Evolutionary conservation across 73 alveolate genomes (phyloP).

Genomic region (Paramecium primaurelia): DNA sequence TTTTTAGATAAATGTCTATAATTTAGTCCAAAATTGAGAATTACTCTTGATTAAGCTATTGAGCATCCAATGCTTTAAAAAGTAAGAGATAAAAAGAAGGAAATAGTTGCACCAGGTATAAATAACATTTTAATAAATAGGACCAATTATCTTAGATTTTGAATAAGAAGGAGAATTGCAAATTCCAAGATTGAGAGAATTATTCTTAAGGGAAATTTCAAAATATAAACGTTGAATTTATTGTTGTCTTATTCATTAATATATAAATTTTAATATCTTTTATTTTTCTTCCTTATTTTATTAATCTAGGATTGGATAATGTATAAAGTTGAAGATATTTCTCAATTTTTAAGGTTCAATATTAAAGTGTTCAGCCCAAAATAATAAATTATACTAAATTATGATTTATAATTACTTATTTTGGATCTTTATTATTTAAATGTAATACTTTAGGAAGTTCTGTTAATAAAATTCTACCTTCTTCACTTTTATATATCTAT

Average conservation of each 20-base stretch:
- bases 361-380: conserved; percentile 76
- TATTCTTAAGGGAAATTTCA: conserved; percentile 61
- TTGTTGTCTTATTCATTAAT: not conserved
- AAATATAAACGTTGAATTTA: conserved; percentile 48
- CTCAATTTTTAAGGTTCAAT: conserved; percentile 74
- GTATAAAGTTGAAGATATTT: conserved; percentile 76
- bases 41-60: conserved; percentile 83
- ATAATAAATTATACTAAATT: conserved; percentile 66
- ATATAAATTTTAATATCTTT: conserved; percentile 31
- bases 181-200: conserved; percentile 61
- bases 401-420: conserved; percentile 48
- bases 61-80: conserved; percentile 75
- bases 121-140: not conserved
- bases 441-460: conserved; percentile 72
- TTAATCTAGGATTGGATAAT: conserved; percentile 74
- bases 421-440: conserved; percentile 80
- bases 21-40: conserved; percentile 85
- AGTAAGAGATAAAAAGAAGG: conserved; percentile 63
- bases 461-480: conserved; percentile 70
- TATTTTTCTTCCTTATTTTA: conserved; percentile 12
- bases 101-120: conserved; percentile 58
- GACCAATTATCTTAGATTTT: conserved; percentile 60
- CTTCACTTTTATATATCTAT: conserved; percentile 52
- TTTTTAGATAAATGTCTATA: conserved; percentile 69
- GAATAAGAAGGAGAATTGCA: conserved; percentile 62